phyloP scores from a whole-genome alignment of 1,284 basidiomycete species.

The Cutaneotrichosporon cavernicola region DNA sequence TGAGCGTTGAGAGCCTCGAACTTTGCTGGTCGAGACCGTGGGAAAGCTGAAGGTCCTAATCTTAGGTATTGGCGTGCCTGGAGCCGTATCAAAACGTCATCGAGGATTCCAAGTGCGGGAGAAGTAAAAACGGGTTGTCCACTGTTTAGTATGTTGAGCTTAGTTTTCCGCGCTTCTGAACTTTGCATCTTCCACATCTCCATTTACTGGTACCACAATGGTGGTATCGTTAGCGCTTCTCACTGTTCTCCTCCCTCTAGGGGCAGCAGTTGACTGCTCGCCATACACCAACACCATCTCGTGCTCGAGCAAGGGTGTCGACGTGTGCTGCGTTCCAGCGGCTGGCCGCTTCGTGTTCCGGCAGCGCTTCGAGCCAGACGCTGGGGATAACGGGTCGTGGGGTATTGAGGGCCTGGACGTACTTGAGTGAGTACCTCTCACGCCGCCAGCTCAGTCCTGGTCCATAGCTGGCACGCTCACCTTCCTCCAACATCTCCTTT shows the following conservation, averaged over 20 bases:
- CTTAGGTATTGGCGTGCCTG: not conserved
- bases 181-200: not conserved
- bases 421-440: conserved; percentile 35
- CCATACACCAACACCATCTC: conserved; percentile 26
- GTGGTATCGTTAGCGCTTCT: not conserved
- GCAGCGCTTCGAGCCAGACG: conserved; percentile 50
- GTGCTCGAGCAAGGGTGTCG: conserved; percentile 29
- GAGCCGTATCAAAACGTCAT: not conserved
- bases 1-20: not conserved
- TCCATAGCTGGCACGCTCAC: not conserved
- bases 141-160: not conserved
- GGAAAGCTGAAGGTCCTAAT: not conserved
- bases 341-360: conserved; percentile 49
- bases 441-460: too few relatives aligned
- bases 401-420: conserved; percentile 50
- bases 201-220: not conserved
- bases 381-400: conserved; percentile 48
- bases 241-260: not conserved
- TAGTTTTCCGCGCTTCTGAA: not conserved
- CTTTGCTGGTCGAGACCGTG: not conserved
- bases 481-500: not conserved
- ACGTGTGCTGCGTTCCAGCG: conserved; percentile 43
- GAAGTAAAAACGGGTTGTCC: too few relatives aligned
- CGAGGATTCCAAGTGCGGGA: not conserved
- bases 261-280: not conserved